These are phyloP conservation scores for Kodamaea ohmeri DNA, from an alignment of 1,139 yeast genomes.

Conservation along the genomic window DNA sequence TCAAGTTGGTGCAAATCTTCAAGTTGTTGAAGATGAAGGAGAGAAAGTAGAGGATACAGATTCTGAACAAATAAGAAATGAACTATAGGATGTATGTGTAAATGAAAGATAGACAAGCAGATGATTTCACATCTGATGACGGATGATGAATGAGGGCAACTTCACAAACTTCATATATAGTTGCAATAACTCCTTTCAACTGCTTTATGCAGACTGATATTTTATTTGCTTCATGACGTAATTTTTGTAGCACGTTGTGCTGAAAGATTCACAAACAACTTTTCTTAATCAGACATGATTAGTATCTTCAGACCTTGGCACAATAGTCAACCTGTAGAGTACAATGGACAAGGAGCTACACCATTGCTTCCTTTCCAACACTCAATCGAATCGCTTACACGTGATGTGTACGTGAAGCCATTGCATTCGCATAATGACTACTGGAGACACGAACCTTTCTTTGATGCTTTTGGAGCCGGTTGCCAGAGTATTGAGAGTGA, in stretches of 20 bases:
- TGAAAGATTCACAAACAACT: background rate
- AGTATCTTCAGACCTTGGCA: conserved; percentile 14
- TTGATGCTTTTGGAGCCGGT: conserved; percentile 61
- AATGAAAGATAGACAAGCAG: too few relatives aligned
- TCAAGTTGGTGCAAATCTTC: conserved; percentile 25
- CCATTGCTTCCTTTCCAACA: conserved; percentile 18
- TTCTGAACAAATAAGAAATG: too few relatives aligned
- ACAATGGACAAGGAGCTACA: conserved; percentile 14
- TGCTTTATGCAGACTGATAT: too few relatives aligned
- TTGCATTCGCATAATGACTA: conserved; percentile 78
- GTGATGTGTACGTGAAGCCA: conserved; percentile 49
- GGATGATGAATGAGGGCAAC: too few relatives aligned
- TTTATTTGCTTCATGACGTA: conserved; percentile 2
- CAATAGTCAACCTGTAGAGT: conserved; percentile 4
- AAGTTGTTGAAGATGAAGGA: conserved; percentile 26
- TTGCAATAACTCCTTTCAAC: background rate
- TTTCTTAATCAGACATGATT: conserved; percentile 13
- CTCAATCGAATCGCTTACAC: conserved; percentile 37
- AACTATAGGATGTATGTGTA: too few relatives aligned
- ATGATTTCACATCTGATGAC: too few relatives aligned
- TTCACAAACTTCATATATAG: too few relatives aligned
- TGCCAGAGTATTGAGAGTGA: conserved; percentile 69
- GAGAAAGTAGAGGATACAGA: too few relatives aligned
- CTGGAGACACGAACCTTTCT: conserved; percentile 61
- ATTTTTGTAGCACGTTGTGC: background rate